These are phyloP conservation scores for Avena sativa DNA, from an alignment of 176 grass and related monocot species.

Conservation along the genomic window DNA sequence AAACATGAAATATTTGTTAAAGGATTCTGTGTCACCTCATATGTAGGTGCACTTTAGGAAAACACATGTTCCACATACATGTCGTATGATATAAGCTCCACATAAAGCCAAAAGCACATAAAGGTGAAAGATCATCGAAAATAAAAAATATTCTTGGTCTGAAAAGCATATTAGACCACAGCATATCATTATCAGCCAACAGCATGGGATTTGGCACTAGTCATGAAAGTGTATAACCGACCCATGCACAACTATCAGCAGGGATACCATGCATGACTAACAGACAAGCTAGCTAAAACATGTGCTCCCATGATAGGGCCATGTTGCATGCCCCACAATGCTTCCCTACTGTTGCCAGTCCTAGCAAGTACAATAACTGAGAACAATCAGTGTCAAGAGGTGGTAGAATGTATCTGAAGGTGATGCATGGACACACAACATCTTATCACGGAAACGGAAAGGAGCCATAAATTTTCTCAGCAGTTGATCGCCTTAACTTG, in stretches of 20 bases:
- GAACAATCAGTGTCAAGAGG: neutral
- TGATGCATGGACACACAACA: neutral
- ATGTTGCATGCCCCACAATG: neutral
- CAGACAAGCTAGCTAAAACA: neutral
- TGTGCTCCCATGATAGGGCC: neutral
- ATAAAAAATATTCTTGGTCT: neutral
- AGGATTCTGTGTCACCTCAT: neutral
- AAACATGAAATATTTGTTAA: neutral
- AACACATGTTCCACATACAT: neutral
- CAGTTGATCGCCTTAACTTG: neutral
- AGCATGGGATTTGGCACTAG: neutral
- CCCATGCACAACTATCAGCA: slow-evolving; percentile 18
- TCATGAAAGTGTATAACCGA: neutral
- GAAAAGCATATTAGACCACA: neutral
- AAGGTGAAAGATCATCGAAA: neutral
- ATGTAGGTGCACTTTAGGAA: neutral
- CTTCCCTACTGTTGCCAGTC: neutral
- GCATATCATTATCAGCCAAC: neutral
- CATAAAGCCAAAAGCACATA: neutral
- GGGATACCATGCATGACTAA: neutral
- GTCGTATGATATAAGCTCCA: neutral
- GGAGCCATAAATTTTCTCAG: neutral
- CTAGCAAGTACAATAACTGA: neutral
- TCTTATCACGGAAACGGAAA: neutral
- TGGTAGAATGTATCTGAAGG: neutral